Evolutionary conservation across 371 early-diverging fungal genomes (phyloP), one percentile per base, ranked within the genome.

Genomic region (Chytridium lagenaria): DNA sequence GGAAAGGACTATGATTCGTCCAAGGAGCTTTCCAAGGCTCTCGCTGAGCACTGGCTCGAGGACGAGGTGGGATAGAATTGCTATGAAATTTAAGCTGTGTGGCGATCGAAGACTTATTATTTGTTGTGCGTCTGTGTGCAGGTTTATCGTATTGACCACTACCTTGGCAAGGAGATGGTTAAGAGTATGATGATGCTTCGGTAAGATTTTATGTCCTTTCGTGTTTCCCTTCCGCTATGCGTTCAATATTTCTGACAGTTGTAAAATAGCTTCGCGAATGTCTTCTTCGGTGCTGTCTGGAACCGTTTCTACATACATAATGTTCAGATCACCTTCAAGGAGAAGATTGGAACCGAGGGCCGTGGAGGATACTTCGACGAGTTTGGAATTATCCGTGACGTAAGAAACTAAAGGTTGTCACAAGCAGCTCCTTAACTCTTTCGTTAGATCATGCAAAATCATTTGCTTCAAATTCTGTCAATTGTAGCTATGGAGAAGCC

Each of bases 321-420:
- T 71, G 90, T 99, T n/a, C 96, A 99, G 81, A 97, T 97, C 82
- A 95, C 95, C 0, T 99, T 99, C 84, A 99, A 98, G 80, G 99
- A 99, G 78, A 91, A 90, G 70, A 91, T 99, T 81, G 99, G 99
- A 26, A 98, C 97, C 3, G 95, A 98, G 78, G 99, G 99, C 40
- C 93, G 99, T 40, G 98, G 99, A 55, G 96, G 97, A 15, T 99
- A 99, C 87, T 99, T 99, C 90, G 99, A 99, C 83, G 94, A 97
- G 81, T 96, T 95, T 83, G 99, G 99, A 59, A 98, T 99, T 65
- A 95, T 99, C 75, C 95, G 99, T 73, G 99, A 99, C 81, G 98
- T 99, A 63, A 55, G 78, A 59, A 44, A 10, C 23, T 31, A 7
- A 15, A 1, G 23, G 38, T 30, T 49, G 36, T 23, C 70, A 26